Evolutionary conservation across 2,329 filamentous ascomycete species (phyloP).

Genomic region (Trichocomaceae sp.): DNA sequence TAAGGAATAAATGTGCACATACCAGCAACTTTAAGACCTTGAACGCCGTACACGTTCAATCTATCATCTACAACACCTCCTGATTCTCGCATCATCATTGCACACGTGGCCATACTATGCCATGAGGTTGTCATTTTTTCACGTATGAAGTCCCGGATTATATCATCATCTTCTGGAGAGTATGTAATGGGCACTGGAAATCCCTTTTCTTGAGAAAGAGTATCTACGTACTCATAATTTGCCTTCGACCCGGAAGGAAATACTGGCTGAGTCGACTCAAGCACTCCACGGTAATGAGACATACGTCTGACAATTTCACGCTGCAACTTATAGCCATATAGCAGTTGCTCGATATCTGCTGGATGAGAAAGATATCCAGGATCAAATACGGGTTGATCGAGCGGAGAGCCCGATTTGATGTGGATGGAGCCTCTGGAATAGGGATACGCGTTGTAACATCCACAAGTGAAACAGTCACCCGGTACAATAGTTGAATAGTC

Average conservation of each 20-base stretch:
- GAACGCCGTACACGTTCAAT: constrained; percentile 15
- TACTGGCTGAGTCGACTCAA: background rate
- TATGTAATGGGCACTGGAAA: background rate
- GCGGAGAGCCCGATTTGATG: background rate
- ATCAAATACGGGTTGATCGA: background rate
- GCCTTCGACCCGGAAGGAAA: background rate
- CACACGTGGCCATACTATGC: constrained; percentile 15
- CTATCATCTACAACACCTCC: constrained; percentile 15
- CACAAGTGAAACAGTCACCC: background rate
- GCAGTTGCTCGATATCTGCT: background rate
- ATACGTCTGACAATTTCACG: background rate
- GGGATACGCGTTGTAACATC: background rate
- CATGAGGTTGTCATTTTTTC: constrained; percentile 8
- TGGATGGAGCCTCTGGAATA: background rate
- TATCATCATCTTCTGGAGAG: background rate
- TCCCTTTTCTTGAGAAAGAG: background rate
- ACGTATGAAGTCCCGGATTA: constrained; percentile 15
- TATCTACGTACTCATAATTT: background rate
- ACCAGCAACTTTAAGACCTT: constrained; percentile 20
- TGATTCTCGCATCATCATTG: constrained; percentile 1
- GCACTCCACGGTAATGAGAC: background rate
- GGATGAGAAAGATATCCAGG: background rate
- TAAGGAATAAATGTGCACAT: constrained; percentile 17
- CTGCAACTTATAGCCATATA: background rate
- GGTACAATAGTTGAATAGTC: background rate